Percentiles rank a stretch among this genome's conserved stretches.
phyloP scores from a whole-genome alignment of 2,329 filamentous ascomycete species.

The Fusarium heterosporum region DNA sequence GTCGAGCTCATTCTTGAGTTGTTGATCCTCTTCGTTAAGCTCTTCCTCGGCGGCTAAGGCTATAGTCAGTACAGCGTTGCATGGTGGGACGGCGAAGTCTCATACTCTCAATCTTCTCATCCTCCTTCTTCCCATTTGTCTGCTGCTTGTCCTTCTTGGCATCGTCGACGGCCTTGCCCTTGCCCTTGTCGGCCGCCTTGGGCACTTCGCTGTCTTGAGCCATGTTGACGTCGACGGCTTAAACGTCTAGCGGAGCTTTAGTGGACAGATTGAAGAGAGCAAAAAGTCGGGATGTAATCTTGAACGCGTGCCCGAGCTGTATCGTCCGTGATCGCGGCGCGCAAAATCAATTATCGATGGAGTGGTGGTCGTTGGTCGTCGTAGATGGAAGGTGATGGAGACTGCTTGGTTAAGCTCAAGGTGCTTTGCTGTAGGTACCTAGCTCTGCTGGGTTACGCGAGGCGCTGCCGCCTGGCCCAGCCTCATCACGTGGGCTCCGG shows the following conservation, averaged over 20 bases:
- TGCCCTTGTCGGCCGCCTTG: slow-evolving; percentile 91
- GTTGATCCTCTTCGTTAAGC: slow-evolving; percentile 96
- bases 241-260: slow-evolving; percentile 47
- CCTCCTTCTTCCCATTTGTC: slow-evolving; percentile 81
- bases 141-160: slow-evolving; percentile 76
- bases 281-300: slow-evolving; percentile 17
- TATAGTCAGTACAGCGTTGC: slow-evolving; percentile 39
- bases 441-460: slow-evolving; percentile 60
- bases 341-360: slow-evolving; percentile 35
- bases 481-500: slow-evolving; percentile 49
- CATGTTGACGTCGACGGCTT: slow-evolving; percentile 69
- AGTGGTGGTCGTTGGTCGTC: slow-evolving; percentile 43
- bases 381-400: slow-evolving; percentile 55
- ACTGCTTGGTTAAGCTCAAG: slow-evolving; percentile 54
- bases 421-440: slow-evolving; percentile 45
- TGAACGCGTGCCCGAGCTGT: slow-evolving; percentile 16
- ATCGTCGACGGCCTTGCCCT: slow-evolving; percentile 86
- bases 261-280: slow-evolving; percentile 26
- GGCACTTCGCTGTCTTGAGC: slow-evolving; percentile 92
- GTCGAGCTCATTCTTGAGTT: slow-evolving; percentile 97
- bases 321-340: slow-evolving; percentile 19
- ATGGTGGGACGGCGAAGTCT: slow-evolving; percentile 22
- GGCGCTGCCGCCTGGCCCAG: slow-evolving; percentile 57
- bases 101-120: slow-evolving; percentile 68
- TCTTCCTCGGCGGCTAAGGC: slow-evolving; percentile 73